Evolutionary conservation across 805 yeast species (phyloP).

Genomic region (Saturnispora sekii): DNA sequence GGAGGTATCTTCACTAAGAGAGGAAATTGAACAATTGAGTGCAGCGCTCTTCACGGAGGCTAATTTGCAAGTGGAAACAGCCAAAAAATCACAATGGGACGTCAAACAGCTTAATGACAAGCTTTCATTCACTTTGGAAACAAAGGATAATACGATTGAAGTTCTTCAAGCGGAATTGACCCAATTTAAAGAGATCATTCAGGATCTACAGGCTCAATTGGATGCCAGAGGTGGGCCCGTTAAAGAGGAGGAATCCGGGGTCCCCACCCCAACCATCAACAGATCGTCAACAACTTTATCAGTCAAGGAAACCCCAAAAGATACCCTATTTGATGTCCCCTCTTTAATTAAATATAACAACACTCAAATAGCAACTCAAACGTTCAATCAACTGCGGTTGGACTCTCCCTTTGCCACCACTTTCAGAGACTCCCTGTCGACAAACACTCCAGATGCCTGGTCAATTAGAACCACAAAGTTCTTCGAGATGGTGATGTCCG

Average conservation of each 20-base stretch:
- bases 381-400: conserved; percentile 29
- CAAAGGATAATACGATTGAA: conserved; percentile 59
- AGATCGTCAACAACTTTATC: conserved; percentile 11
- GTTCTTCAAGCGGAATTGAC: conserved; percentile 57
- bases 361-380: conserved; percentile 21
- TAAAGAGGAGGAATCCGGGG: not conserved
- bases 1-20: conserved; percentile 50
- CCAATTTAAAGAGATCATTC: conserved; percentile 52
- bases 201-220: conserved; percentile 21
- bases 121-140: conserved; percentile 44
- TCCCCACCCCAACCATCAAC: not conserved
- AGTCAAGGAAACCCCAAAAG: not conserved
- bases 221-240: not conserved
- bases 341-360: conserved; percentile 18
- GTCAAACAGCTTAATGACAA: conserved; percentile 50
- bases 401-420: conserved; percentile 37
- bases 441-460: conserved; percentile 3
- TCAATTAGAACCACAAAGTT: conserved; percentile 43
- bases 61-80: conserved; percentile 73
- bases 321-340: conserved; percentile 14
- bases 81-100: conserved; percentile 56
- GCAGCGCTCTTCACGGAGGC: conserved; percentile 78
- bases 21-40: conserved; percentile 72
- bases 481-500: conserved; percentile 60
- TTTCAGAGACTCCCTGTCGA: conserved; percentile 33